Base-by-base conservation (phyloP, 345 rosid species). In the Eucalyptus sp. region DNA sequence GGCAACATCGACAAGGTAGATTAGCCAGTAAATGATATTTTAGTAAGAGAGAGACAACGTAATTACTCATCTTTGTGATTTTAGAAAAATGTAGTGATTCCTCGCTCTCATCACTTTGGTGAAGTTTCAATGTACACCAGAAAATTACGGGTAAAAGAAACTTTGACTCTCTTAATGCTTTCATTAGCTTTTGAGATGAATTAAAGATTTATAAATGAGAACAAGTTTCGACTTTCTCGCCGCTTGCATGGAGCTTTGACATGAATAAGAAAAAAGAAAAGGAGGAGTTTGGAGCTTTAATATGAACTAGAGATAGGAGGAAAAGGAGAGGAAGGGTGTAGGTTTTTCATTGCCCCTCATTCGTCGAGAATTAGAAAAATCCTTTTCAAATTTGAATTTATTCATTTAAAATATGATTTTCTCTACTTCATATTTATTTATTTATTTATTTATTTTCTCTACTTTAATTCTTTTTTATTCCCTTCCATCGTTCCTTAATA, bases 1-100 rank as follows among this genome's bases (percentile, higher is more conserved):
- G 1, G 29, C 29, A 24, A 56, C 62, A 56, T 56, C 13, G 0
- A 56, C 4, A 0, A 1, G 13, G 29, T 56, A 24, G 29, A 56
- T 56, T 4, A 24, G 29, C 29, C 1, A 9, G 0, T 25, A 56
- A 56, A 56, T 56, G 13, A 22, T 56, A 56, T 22, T 56, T 10
- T 24, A 56, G 62, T 56, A 56, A 56, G 29, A 56, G 29, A 56
- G 29, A 56, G 29, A 12, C 13, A 9, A 56, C 62, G 24, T 56
- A 29, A 24, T 56, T 25, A 24, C 6, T 56, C 29, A 56, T 56
- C 62, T 56, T 56, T 56, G 62, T 1, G 27, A 24, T 56, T 56
- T 24, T 0, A 52, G 8, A 56, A 22, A 56, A 56, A 24, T 22
- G 5, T 56, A 56, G 1, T 24, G 27, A 22, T 24, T 56, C 6